Evolutionary conservation across 441 rosid genomes (phyloP).

Genomic region (Mallotus japonicus): DNA sequence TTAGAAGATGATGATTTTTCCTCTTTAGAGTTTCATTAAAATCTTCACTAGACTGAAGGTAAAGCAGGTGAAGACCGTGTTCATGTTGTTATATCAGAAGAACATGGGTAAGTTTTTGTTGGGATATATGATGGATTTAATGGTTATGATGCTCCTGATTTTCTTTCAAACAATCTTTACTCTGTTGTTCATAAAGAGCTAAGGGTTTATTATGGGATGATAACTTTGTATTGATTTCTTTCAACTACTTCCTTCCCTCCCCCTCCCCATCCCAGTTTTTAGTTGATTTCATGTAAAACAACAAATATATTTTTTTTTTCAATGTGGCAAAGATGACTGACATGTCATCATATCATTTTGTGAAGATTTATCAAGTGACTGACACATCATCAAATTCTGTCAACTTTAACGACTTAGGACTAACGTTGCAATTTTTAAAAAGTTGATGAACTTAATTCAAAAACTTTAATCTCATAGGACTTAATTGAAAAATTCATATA

Average conservation of each 20-base stretch:
- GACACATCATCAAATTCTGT: too few relatives aligned
- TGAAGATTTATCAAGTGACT: too few relatives aligned
- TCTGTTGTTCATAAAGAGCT: constrained; percentile 35
- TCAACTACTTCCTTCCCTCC: constrained; percentile 27
- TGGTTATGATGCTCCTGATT: constrained; percentile 57
- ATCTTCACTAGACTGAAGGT: constrained; percentile 57
- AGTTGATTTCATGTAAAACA: too few relatives aligned
- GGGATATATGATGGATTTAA: constrained; percentile 54
- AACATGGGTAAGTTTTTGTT: constrained; percentile 46
- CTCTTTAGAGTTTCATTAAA: constrained; percentile 17
- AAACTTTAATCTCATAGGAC: too few relatives aligned
- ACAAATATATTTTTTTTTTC: too few relatives aligned
- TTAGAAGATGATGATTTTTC: constrained; percentile 42
- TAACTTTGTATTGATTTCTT: constrained; percentile 19
- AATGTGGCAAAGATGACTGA: too few relatives aligned
- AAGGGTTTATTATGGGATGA: constrained; percentile 46
- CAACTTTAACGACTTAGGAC: too few relatives aligned
- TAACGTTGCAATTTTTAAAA: too few relatives aligned
- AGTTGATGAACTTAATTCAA: too few relatives aligned
- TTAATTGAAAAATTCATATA: too few relatives aligned
- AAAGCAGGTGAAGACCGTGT: constrained; percentile 55
- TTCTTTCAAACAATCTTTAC: constrained; percentile 39
- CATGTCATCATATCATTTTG: too few relatives aligned
- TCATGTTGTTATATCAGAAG: constrained; percentile 49
- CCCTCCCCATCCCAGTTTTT: too few relatives aligned